Conservation (phyloP, 2,329 filamentous ascomycete species). For the Fusarium sp. region DNA sequence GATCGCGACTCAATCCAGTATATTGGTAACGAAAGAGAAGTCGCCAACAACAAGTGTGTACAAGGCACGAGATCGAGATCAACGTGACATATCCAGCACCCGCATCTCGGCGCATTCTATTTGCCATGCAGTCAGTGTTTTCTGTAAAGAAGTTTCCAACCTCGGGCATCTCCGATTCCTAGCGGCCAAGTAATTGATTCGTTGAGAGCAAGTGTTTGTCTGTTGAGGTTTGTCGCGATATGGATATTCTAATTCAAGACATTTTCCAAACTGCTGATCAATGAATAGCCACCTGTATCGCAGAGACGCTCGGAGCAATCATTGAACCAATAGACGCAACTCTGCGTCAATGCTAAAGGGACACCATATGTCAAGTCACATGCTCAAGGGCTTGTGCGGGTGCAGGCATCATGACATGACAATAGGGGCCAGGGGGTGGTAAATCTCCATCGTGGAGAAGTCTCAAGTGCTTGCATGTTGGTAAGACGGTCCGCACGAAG, state of each 20-base stretch:
- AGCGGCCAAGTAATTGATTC: neutral
- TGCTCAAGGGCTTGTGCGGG: slow-evolving; percentile 41
- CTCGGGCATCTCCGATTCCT: neutral
- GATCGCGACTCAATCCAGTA: slow-evolving; percentile 10
- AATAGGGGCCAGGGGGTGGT: slow-evolving; percentile 27
- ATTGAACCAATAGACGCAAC: slow-evolving; percentile 23
- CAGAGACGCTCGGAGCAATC: neutral
- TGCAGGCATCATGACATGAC: slow-evolving; percentile 27
- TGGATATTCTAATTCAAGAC: neutral
- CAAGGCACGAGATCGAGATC: slow-evolving; percentile 17
- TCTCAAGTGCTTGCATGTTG: slow-evolving; percentile 36
- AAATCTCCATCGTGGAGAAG: slow-evolving; percentile 38
- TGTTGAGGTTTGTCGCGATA: neutral
- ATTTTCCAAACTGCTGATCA: neutral
- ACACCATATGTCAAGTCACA: slow-evolving; percentile 37
- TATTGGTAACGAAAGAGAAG: slow-evolving; percentile 23
- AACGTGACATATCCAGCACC: neutral
- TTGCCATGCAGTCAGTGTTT: neutral
- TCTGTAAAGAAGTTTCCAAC: neutral
- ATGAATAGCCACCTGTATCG: neutral
- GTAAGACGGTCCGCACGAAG: slow-evolving; percentile 18
- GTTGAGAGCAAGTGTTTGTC: neutral
- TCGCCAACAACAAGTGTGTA: neutral
- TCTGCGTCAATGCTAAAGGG: slow-evolving; percentile 10
- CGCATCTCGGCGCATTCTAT: neutral